Evolutionary conservation across 179 eudicot genomes (phyloP).

Genomic region (Drosera spatulata): DNA sequence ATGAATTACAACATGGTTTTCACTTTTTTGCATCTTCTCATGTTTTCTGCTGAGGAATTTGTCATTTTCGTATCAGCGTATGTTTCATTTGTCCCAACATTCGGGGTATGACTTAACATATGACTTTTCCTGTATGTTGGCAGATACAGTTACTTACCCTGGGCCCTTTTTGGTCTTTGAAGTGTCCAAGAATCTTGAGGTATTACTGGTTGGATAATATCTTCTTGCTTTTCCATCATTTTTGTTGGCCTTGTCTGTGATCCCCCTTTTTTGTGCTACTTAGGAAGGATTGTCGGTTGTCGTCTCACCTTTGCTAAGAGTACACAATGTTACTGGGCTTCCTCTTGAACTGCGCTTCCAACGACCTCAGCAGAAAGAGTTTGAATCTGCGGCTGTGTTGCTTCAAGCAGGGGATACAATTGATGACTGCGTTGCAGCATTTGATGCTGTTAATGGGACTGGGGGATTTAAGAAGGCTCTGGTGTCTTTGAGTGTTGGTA

Average conservation of each 20-base stretch:
- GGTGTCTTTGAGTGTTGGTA: constrained; percentile 82
- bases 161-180: constrained; percentile 85
- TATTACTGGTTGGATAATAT: constrained; percentile 8
- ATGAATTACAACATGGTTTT: too few species aligned
- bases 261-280: constrained; percentile 6
- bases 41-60: too few species aligned
- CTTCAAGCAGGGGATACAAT: constrained; percentile 60
- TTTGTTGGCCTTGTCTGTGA: neutral
- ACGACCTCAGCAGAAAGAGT: constrained; percentile 57
- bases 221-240: neutral
- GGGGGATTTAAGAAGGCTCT: constrained; percentile 84
- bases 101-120: neutral
- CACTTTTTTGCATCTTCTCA: too few species aligned
- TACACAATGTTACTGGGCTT: constrained; percentile 76
- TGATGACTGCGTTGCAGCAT: constrained; percentile 86
- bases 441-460: constrained; percentile 57
- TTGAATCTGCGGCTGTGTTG: constrained; percentile 52
- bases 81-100: too few species aligned
- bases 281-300: constrained; percentile 78
- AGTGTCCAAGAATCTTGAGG: constrained; percentile 67
- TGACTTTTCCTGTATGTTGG: constrained; percentile 5
- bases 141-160: constrained; percentile 71
- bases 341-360: constrained; percentile 73
- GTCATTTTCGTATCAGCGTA: too few species aligned
- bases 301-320: constrained; percentile 73